A percentile compares a stretch with the other conserved stretches of the same genome.
Evolutionary conservation across 148 eudicot species (phyloP).

Genomic region (Nepenthes gracilis): DNA sequence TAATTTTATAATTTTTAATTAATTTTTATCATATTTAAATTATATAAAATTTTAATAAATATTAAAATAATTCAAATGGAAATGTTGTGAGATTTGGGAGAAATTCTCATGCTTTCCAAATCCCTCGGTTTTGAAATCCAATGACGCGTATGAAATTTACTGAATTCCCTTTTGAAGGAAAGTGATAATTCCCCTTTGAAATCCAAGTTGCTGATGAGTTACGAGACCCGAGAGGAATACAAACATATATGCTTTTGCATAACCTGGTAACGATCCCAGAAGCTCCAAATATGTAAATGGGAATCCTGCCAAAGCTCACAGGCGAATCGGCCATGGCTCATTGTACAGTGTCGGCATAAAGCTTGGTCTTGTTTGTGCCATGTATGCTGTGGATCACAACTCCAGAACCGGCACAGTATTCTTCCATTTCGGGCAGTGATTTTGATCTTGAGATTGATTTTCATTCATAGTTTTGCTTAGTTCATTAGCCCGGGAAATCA

Average conservation of each 20-base stretch:
- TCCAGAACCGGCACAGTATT: conserved; percentile 79
- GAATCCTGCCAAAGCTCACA: conserved; percentile 87
- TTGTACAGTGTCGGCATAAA: conserved; percentile 85
- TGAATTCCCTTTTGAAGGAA: too few relatives aligned
- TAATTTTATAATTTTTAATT: too few relatives aligned
- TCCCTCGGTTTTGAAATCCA: too few relatives aligned
- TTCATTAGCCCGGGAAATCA: too few relatives aligned
- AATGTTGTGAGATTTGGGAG: too few relatives aligned
- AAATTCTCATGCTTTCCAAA: too few relatives aligned
- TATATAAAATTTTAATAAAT: too few relatives aligned
- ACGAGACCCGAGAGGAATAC: conserved; percentile 78
- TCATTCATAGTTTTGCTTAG: neutral
- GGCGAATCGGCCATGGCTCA: conserved; percentile 85
- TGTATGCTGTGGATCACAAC: conserved; percentile 89
- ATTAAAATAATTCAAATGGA: too few relatives aligned
- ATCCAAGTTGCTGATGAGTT: conserved; percentile 88
- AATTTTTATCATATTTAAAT: too few relatives aligned
- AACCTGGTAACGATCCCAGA: conserved; percentile 91
- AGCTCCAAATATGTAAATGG: conserved; percentile 90
- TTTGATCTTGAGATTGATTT: conserved; percentile 20
- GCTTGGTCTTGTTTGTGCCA: conserved; percentile 84
- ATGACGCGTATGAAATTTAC: too few relatives aligned
- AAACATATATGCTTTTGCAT: conserved; percentile 67
- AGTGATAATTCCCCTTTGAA: conserved; percentile 1
- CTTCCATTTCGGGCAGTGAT: conserved; percentile 95